A percentile compares a stretch with the other conserved stretches of the same genome.
Evolutionary conservation across 2,329 filamentous ascomycete species (phyloP).

Genomic region (Fusarium albosuccineum): DNA sequence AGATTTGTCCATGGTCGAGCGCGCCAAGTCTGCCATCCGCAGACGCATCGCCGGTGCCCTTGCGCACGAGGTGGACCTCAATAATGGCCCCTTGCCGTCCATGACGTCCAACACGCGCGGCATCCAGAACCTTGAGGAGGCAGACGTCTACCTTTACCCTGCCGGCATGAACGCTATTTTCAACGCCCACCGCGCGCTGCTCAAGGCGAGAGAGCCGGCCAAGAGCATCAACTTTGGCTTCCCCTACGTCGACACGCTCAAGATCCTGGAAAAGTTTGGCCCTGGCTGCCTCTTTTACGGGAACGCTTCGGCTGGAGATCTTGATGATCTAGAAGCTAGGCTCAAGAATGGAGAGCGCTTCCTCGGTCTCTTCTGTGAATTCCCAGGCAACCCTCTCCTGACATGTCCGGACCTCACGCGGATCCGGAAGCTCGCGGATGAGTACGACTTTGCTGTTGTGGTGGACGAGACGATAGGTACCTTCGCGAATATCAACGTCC

Average conservation of each 20-base stretch:
- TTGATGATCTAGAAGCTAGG: conserved; percentile 84
- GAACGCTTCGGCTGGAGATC: conserved; percentile 78
- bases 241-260: conserved; percentile 95
- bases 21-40: conserved; percentile 87
- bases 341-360: conserved; percentile 80
- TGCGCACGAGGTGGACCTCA: conserved; percentile 74
- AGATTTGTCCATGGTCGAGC: conserved; percentile 80
- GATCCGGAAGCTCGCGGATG: conserved; percentile 83
- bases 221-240: conserved; percentile 97
- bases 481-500: conserved; percentile 94
- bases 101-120: conserved; percentile 63
- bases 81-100: conserved; percentile 40
- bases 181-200: conserved; percentile 82
- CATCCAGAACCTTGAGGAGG: conserved; percentile 77
- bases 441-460: conserved; percentile 89
- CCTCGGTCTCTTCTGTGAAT: conserved; percentile 91
- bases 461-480: conserved; percentile 98
- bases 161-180: conserved; percentile 97
- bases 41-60: conserved; percentile 90
- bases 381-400: conserved; percentile 91
- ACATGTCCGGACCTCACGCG: conserved; percentile 85
- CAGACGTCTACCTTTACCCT: conserved; percentile 90
- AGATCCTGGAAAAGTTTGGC: conserved; percentile 94
- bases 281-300: conserved; percentile 92
- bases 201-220: conserved; percentile 71